phyloP scores from a whole-genome alignment of 2,329 filamentous ascomycete genomes.

The Penicillium sclerotigenum region DNA sequence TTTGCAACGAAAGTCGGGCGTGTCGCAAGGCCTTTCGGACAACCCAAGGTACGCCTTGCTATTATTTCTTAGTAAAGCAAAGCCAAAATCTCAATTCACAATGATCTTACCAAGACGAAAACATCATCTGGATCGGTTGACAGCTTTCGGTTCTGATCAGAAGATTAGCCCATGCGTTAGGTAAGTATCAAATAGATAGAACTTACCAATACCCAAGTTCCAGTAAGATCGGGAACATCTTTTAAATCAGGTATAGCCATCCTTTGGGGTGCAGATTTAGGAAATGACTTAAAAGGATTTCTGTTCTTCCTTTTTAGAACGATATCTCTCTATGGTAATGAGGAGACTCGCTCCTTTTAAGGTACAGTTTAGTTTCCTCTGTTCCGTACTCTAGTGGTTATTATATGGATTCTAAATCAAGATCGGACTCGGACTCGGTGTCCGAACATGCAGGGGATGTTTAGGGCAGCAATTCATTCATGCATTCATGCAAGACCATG shows the following conservation, averaged over 20 bases:
- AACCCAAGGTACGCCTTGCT: slow-evolving; percentile 22
- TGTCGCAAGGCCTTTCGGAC: slow-evolving; percentile 13
- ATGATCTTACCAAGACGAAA: slow-evolving; percentile 12
- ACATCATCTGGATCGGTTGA: slow-evolving; percentile 20
- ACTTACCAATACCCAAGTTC: slow-evolving; percentile 17
- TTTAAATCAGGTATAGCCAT: slow-evolving; percentile 9
- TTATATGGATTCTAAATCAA: not conserved
- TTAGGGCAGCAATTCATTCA: not conserved
- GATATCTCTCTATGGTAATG: not conserved
- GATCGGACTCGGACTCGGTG: slow-evolving; percentile 18
- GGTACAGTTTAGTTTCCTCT: not conserved
- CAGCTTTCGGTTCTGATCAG: slow-evolving; percentile 15
- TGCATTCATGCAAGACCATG: too few species aligned
- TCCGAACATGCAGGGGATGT: slow-evolving; percentile 6
- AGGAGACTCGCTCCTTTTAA: not conserved
- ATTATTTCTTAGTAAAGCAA: not conserved
- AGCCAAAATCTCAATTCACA: not conserved
- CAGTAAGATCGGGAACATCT: slow-evolving; percentile 9
- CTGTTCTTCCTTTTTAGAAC: too few species aligned
- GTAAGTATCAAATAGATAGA: too few species aligned
- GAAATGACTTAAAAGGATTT: not conserved
- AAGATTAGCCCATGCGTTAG: not conserved
- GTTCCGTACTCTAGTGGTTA: not conserved
- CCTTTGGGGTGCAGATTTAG: not conserved
- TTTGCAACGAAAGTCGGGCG: slow-evolving; percentile 15